Evolutionary conservation across 352 stramenopile genomes (phyloP).

Genomic region (Phytophthora brassicae): DNA sequence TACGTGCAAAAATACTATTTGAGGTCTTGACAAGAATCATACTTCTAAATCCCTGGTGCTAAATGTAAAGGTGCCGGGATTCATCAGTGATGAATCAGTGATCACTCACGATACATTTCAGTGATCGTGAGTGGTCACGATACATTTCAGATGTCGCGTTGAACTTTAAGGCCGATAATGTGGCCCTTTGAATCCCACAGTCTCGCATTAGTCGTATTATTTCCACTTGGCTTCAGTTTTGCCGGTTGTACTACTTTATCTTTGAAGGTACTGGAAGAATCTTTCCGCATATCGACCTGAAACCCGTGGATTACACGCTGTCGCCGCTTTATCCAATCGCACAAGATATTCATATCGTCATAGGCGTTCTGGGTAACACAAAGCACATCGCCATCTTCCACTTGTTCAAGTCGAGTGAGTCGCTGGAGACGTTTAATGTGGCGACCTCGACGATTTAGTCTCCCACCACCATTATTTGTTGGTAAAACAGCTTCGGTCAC

Average conservation of each 20-base stretch:
- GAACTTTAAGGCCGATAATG: slow-evolving; percentile 33
- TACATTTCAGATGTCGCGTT: slow-evolving; percentile 6
- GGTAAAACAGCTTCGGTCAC: slow-evolving; percentile 8
- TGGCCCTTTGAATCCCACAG: slow-evolving; percentile 65
- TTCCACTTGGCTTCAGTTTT: background rate
- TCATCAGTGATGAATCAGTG: no score
- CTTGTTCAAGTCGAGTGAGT: slow-evolving; percentile 37
- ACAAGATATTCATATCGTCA: slow-evolving; percentile 74
- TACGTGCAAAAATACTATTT: no score
- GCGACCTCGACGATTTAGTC: background rate
- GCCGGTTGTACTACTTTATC: background rate
- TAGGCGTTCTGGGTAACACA: slow-evolving; percentile 62
- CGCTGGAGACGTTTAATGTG: slow-evolving; percentile 36
- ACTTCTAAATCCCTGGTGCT: no score
- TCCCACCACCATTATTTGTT: background rate
- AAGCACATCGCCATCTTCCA: slow-evolving; percentile 56
- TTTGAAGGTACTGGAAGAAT: background rate
- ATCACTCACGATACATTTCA: no score
- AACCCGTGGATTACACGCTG: slow-evolving; percentile 38
- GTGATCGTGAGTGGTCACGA: no score
- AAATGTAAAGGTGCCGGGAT: no score
- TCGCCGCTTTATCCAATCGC: slow-evolving; percentile 57
- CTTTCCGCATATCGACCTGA: slow-evolving; percentile 10
- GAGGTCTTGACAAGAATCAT: no score
- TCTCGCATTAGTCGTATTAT: slow-evolving; percentile 15